Base-by-base conservation (phyloP, 1,284 basidiomycete genomes). In the Ganoderma sp. region DNA sequence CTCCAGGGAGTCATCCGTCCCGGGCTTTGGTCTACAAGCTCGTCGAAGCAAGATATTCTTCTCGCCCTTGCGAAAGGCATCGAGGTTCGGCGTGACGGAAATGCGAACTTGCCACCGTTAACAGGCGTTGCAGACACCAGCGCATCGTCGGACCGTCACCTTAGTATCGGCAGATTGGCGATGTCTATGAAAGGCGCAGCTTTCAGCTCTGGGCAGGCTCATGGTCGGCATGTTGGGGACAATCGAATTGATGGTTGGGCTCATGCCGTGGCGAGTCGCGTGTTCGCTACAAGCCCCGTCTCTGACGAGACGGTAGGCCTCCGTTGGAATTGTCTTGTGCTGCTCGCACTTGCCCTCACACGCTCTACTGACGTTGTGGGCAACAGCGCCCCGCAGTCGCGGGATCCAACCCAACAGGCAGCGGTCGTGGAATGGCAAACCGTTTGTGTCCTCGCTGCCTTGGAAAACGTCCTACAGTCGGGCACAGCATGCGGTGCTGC, bases 381-480 rank as follows among this genome's bases (percentile, higher is more conserved):
- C 1, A 58, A 59, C 39, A 61, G 52, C 37, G 63, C 57, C 2
- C 42, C 41, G 10, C 6, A 28, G 28, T 60, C 65, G 9, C 54
- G 41, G 12, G 50, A 69, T 61, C 58, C 66, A 12, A 17, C 65
- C 32, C 63, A 61, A 48, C 65, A 70, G n/a, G 63, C 67, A 43
- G 67, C 73, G 56, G 56, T 71, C 59, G 69, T 72, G 34, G 77
- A 77, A 32, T 79, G 78, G 78, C 75, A 73, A 19, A 72, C 72
- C 4, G 69, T 77, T 5, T 79, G 76, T 64, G 64, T 74, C 2
- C 67, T 79, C 0, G 67, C 73, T 9, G 67, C 71, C 0, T 37
- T 77, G 41, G 73, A 75, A 48, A 68, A 67, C 8, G 2, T 73
- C 0, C 7, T 73, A 5, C 28, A 65, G 77, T n/a, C 78, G 79